A percentile compares a stretch with the other conserved stretches of the same genome.
phyloP scores from a whole-genome alignment of 148 eudicot species.

The Vaccinium corymbosum region DNA sequence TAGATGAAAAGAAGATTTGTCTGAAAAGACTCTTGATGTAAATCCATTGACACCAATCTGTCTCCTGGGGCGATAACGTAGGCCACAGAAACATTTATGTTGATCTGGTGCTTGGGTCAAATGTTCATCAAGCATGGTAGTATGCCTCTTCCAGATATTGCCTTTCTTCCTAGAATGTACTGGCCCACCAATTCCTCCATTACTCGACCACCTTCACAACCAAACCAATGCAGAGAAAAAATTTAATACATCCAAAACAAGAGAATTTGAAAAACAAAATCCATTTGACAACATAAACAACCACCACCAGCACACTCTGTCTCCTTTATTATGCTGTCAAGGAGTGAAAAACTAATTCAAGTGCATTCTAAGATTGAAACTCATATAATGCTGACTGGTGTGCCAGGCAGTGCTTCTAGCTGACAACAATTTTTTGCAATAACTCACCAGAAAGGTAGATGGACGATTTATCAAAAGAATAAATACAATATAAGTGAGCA shows the following conservation, averaged over 20 bases:
- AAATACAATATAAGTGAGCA: neutral
- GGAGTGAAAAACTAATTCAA: neutral
- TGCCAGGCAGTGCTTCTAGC: neutral
- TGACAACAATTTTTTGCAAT: neutral
- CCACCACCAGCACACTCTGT: neutral
- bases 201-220: constrained; percentile 15
- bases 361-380: neutral
- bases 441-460: neutral
- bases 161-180: constrained; percentile 7
- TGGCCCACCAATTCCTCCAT: neutral
- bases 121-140: constrained; percentile 22
- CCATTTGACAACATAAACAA: constrained; percentile 2
- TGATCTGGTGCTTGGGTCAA: constrained; percentile 12
- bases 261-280: neutral
- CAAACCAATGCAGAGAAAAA: neutral
- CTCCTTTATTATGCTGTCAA: constrained; percentile 7
- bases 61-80: constrained; percentile 36
- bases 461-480: neutral
- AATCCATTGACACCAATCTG: constrained; percentile 31
- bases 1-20: constrained; percentile 51
- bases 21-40: constrained; percentile 45
- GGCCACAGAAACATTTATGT: constrained; percentile 25
- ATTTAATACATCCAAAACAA: neutral
- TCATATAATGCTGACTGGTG: neutral
- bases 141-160: constrained; percentile 23